Percentiles rank a stretch among this genome's conserved stretches.
Evolutionary conservation across 208 protist species (phyloP).

Genomic region (Crithidia brevicula): DNA sequence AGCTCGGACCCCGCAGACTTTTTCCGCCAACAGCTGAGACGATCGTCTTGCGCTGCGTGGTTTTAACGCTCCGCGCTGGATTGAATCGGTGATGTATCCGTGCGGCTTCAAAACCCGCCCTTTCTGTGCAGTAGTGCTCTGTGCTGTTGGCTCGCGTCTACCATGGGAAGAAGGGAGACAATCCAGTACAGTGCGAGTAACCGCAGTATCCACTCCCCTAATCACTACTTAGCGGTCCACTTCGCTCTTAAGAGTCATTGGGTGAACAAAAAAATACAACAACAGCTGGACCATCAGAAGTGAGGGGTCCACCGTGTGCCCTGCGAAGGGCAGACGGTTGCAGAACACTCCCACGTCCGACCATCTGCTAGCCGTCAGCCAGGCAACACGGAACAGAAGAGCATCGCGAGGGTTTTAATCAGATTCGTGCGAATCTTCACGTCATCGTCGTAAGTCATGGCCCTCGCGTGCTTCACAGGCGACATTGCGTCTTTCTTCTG

Average conservation of each 20-base stretch:
- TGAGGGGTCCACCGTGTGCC: conserved; percentile 1
- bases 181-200: neutral
- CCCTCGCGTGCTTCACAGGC: too few species aligned
- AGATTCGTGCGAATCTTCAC: too few species aligned
- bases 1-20: too few species aligned
- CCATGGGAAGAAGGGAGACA: neutral
- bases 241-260: conserved; percentile 6
- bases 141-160: conserved; percentile 8
- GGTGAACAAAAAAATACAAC: neutral
- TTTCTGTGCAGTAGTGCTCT: conserved; percentile 6
- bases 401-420: too few species aligned
- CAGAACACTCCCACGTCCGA: conserved; percentile 4
- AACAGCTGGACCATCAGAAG: conserved; percentile 6
- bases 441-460: too few species aligned
- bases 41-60: too few species aligned
- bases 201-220: neutral
- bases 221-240: neutral
- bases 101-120: neutral
- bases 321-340: neutral
- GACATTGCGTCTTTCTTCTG: too few species aligned
- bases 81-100: neutral
- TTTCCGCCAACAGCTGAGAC: too few species aligned
- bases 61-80: conserved; percentile 3
- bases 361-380: conserved; percentile 7
- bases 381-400: neutral